Conservation (phyloP, 2,329 filamentous ascomycete species). For the Colletotrichum camelliae region DNA sequence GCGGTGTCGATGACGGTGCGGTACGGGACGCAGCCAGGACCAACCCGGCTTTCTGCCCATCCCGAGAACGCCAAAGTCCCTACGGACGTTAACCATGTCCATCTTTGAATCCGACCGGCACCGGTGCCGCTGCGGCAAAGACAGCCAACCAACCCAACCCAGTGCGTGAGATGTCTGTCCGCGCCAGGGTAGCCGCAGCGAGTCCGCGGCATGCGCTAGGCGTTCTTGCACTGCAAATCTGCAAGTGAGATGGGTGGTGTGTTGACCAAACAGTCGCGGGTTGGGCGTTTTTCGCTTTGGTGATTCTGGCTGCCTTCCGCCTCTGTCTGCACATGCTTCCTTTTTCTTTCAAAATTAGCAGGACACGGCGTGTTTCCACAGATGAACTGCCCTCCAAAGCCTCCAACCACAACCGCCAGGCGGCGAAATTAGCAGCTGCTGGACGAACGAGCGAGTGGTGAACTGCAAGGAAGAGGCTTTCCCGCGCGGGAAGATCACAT, state of each 20-base stretch:
- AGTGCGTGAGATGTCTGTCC: background rate
- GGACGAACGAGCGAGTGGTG: background rate
- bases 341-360: background rate
- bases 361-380: background rate
- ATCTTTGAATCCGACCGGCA: background rate
- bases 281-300: background rate
- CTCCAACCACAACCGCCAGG: background rate
- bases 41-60: background rate
- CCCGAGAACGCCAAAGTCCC: background rate
- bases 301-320: background rate
- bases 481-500: background rate
- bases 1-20: background rate
- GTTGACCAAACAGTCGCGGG: background rate
- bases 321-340: background rate
- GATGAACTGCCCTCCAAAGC: background rate
- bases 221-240: background rate
- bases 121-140: constrained; percentile 10
- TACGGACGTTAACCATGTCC: background rate
- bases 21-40: background rate
- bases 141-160: background rate
- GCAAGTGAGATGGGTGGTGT: background rate
- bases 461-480: background rate
- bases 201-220: constrained; percentile 19
- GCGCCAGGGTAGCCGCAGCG: constrained; percentile 11
- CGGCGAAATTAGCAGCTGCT: background rate